Conservation (phyloP, 2,329 filamentous ascomycete genomes). For the Ophioceras dolichostomum region DNA sequence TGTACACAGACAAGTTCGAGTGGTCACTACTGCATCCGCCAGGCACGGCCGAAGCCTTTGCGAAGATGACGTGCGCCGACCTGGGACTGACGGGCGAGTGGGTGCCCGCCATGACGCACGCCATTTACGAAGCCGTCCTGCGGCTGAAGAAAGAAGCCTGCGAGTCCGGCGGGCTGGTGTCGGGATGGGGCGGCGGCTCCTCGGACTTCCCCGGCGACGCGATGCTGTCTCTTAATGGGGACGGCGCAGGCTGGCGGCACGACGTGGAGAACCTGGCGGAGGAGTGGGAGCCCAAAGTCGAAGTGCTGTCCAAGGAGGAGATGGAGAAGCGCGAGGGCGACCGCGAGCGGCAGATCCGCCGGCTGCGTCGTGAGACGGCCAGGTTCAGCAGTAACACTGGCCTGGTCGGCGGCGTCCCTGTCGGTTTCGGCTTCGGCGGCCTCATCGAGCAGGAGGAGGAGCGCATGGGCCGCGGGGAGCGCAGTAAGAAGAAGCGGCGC, state of each 20-base stretch:
- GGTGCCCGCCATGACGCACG: conserved; percentile 87
- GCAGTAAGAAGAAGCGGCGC: conserved; percentile 88
- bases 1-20: conserved; percentile 96
- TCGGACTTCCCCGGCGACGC: conserved; percentile 80
- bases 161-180: conserved; percentile 79
- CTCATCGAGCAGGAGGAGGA: conserved; percentile 55
- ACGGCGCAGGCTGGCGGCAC: conserved; percentile 76
- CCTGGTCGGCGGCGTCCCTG: conserved; percentile 64
- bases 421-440: conserved; percentile 35
- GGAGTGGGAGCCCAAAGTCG: conserved; percentile 75
- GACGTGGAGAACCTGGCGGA: conserved; percentile 81
- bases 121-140: conserved; percentile 90
- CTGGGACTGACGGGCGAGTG: conserved; percentile 84
- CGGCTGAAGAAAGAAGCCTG: conserved; percentile 93
- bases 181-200: conserved; percentile 42
- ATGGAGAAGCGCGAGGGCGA: conserved; percentile 96
- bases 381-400: conserved; percentile 79
- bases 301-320: conserved; percentile 80
- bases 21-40: conserved; percentile 91
- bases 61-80: conserved; percentile 85
- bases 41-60: conserved; percentile 84
- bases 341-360: conserved; percentile 77
- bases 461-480: conserved; percentile 80
- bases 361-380: conserved; percentile 80
- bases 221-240: conserved; percentile 28